Percentiles rank a stretch among this genome's conserved stretches.
phyloP scores from a whole-genome alignment of 73 alveolate species.

The Paraurostyla sp. region DNA sequence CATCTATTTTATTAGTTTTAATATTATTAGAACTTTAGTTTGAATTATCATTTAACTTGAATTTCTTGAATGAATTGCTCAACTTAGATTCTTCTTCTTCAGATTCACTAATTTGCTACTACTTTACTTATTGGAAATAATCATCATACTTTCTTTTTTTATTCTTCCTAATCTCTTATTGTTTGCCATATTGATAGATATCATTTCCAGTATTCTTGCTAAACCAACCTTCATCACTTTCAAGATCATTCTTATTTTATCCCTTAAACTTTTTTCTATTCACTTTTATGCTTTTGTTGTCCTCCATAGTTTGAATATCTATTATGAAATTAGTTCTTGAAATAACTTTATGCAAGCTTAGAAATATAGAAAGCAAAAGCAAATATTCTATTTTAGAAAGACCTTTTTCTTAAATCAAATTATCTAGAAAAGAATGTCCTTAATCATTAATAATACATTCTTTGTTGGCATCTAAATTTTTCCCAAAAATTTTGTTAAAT shows the following conservation, averaged over 20 bases:
- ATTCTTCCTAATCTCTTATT: neutral
- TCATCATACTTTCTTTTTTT: slow-evolving; percentile 46
- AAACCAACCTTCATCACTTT: neutral
- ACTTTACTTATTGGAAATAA: neutral
- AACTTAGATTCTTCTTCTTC: slow-evolving; percentile 6
- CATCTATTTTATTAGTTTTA: neutral
- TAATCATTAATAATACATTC: neutral
- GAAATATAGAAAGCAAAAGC: neutral
- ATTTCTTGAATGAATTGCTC: slow-evolving; percentile 17
- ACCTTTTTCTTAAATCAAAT: neutral
- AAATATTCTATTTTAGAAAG: slow-evolving; percentile 37
- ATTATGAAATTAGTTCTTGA: slow-evolving; percentile 8
- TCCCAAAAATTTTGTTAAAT: neutral
- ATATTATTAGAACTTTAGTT: neutral
- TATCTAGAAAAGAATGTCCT: neutral
- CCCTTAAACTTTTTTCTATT: neutral
- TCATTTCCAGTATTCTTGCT: neutral
- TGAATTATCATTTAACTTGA: neutral
- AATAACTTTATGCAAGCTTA: slow-evolving; percentile 24
- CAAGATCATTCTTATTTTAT: neutral
- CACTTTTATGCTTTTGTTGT: slow-evolving; percentile 23
- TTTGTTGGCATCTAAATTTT: neutral
- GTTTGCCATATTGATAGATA: slow-evolving; percentile 4
- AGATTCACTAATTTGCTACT: slow-evolving; percentile 17
- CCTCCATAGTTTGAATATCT: slow-evolving; percentile 38